phyloP scores from a whole-genome alignment of 2,329 filamentous ascomycete genomes.

The Metarhizium humberi region DNA sequence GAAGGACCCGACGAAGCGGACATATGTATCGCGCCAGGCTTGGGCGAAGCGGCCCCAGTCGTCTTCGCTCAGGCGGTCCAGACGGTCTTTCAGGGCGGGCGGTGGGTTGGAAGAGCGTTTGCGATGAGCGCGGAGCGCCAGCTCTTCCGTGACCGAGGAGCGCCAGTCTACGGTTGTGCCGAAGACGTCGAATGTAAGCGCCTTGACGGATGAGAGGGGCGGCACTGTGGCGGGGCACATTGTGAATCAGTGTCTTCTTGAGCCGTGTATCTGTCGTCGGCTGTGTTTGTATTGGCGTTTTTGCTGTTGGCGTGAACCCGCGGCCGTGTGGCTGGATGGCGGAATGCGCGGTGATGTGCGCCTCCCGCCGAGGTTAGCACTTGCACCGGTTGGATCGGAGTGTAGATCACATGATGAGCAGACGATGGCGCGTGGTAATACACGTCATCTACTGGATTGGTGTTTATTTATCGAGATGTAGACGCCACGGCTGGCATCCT shows the following conservation, averaged over 20 bases:
- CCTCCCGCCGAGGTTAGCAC: too few relatives aligned
- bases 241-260: neutral
- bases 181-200: slow-evolving; percentile 67
- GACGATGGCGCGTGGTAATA: too few relatives aligned
- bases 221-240: slow-evolving; percentile 19
- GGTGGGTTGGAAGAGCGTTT: slow-evolving; percentile 40
- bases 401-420: too few relatives aligned
- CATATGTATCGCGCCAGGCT: slow-evolving; percentile 60
- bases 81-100: slow-evolving; percentile 34
- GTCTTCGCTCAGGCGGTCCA: slow-evolving; percentile 38
- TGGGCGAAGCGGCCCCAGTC: slow-evolving; percentile 60
- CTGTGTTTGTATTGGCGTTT: neutral
- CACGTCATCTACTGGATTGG: too few relatives aligned
- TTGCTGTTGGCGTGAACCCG: too few relatives aligned
- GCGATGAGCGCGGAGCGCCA: slow-evolving; percentile 39
- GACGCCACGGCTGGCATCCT: too few relatives aligned
- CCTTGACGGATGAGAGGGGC: slow-evolving; percentile 34
- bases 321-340: too few relatives aligned
- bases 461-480: too few relatives aligned
- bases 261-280: neutral
- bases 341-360: too few relatives aligned
- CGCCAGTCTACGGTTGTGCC: slow-evolving; percentile 78
- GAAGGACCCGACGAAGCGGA: slow-evolving; percentile 46
- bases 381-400: too few relatives aligned
- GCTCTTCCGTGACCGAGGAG: slow-evolving; percentile 49